Percentiles rank a stretch among this genome's conserved stretches.
These are phyloP conservation scores for Ganoderma leucocontextum DNA, from an alignment of 1,284 basidiomycete genomes.

Conservation along the genomic window DNA sequence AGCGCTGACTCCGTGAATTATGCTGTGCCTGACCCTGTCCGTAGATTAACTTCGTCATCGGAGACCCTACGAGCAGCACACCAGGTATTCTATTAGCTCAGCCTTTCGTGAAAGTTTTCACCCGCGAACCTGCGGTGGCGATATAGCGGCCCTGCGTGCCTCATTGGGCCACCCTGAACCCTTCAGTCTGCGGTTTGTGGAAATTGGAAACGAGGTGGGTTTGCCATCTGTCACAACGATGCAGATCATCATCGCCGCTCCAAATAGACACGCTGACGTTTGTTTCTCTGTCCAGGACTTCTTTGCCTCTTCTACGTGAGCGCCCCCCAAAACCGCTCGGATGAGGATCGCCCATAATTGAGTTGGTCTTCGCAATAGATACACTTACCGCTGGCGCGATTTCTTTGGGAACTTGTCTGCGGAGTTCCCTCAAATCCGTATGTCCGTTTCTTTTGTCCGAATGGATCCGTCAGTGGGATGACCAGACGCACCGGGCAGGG, in stretches of 20 bases:
- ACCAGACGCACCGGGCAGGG: slow-evolving; percentile 45
- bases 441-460: slow-evolving; percentile 34
- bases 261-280: slow-evolving; percentile 22
- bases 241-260: slow-evolving; percentile 10
- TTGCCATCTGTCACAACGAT: slow-evolving; percentile 3
- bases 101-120: slow-evolving; percentile 4
- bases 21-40: slow-evolving; percentile 12
- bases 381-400: slow-evolving; percentile 67
- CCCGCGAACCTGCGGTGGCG: slow-evolving; percentile 16
- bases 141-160: slow-evolving; percentile 64
- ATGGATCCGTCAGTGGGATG: slow-evolving; percentile 11
- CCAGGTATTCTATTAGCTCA: slow-evolving; percentile 46
- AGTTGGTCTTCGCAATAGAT: slow-evolving; percentile 45
- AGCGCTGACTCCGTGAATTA: slow-evolving; percentile 12
- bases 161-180: slow-evolving; percentile 69
- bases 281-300: slow-evolving; percentile 51
- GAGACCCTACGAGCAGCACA: slow-evolving; percentile 56
- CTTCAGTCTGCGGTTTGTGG: slow-evolving; percentile 66
- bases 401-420: slow-evolving; percentile 63
- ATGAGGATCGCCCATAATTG: neutral
- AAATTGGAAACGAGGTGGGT: slow-evolving; percentile 74
- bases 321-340: slow-evolving; percentile 6
- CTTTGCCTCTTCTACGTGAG: slow-evolving; percentile 48
- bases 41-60: slow-evolving; percentile 77
- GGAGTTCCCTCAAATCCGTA: slow-evolving; percentile 69